Base-by-base conservation (phyloP, 1,139 yeast species). In the Sporopachydermia cereana region DNA sequence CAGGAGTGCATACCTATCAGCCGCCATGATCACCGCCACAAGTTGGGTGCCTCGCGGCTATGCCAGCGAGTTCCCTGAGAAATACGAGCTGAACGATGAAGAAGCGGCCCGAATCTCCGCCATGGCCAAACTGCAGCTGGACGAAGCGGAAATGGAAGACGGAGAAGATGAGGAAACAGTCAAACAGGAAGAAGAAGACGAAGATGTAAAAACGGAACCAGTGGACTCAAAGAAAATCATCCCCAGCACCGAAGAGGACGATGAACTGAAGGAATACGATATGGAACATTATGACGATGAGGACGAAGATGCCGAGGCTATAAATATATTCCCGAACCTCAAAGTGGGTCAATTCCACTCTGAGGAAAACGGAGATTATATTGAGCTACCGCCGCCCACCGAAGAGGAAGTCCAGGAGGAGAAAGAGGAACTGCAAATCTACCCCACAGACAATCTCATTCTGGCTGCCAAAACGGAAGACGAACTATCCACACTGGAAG, bases 41-140 rank as follows among this genome's bases (percentile, higher is more conserved):
- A 69, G 82, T 45, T 91, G 98, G 97, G 96, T 91, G 29, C 97
- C 97, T 44, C 76, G 96, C 57, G 99, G 99, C 9, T 84, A 74
- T 61, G 94, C 98, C 24, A 76, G 95, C 36, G 96, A 89, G 61
- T 84, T 82, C 59, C 98, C 98, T 3, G 85, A 79, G 55, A 77
- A 84, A 59, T 88, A 86, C 58, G 95, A 85, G 54, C 68, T 91
- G 49, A 79, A 88, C 55, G 97, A 91, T 52, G 93, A 76, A 49
- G 99, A 91, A 64, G 81, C 91, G 85, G 93, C 78, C 49, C 76
- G 96, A 64, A 88, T 91, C 59, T 77, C 81, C 50, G 79, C 80
- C 52, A 74, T 91, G 76, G 95, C 97, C 41, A 76, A 82, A 50
- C 69, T 89, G 55, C 88, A 88, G 60, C 67, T 91, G 47, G 74